Conservation (phyloP, 805 yeast genomes). For the Ogataea parapolymorpha region DNA sequence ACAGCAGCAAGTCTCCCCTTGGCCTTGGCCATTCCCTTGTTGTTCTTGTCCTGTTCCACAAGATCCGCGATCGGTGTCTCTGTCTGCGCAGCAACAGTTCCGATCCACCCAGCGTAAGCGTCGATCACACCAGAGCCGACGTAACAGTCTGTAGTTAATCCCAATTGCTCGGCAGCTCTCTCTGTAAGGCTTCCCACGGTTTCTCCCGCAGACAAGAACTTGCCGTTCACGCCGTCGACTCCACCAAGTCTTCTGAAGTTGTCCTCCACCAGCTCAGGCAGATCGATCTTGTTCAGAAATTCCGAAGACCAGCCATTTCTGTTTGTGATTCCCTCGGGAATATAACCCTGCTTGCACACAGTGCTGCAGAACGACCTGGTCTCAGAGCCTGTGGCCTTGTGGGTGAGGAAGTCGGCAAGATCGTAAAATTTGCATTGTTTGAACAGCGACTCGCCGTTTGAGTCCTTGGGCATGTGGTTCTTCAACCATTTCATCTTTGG, state of each 20-base stretch:
- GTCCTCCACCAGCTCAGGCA: slow-evolving; percentile 75
- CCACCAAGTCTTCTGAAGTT: slow-evolving; percentile 84
- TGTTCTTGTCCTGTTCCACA: slow-evolving; percentile 45
- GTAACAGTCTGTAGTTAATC: slow-evolving; percentile 71
- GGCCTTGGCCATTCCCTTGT: slow-evolving; percentile 52
- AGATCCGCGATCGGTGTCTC: slow-evolving; percentile 53
- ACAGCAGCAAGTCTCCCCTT: slow-evolving; percentile 93
- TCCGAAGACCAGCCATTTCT: slow-evolving; percentile 91
- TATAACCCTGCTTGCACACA: slow-evolving; percentile 93
- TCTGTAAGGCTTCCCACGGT: slow-evolving; percentile 69
- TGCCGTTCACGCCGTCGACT: slow-evolving; percentile 66
- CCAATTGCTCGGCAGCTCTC: slow-evolving; percentile 75
- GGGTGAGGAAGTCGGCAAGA: slow-evolving; percentile 87
- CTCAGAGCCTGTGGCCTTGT: slow-evolving; percentile 83
- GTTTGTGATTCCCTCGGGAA: slow-evolving; percentile 89
- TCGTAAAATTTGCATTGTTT: slow-evolving; percentile 77
- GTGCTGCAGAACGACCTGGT: slow-evolving; percentile 87
- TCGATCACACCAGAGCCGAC: slow-evolving; percentile 97
- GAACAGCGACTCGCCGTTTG: slow-evolving; percentile 38
- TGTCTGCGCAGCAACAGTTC: slow-evolving; percentile 91
- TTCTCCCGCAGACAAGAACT: slow-evolving; percentile 84
- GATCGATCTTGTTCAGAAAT: slow-evolving; percentile 63
- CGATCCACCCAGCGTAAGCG: slow-evolving; percentile 98
- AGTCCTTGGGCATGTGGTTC: slow-evolving; percentile 64
- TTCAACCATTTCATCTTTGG: slow-evolving; percentile 98